Evolutionary conservation across 768 basidiomycete species (phyloP).

Genomic region (Tulasnella sp.): DNA sequence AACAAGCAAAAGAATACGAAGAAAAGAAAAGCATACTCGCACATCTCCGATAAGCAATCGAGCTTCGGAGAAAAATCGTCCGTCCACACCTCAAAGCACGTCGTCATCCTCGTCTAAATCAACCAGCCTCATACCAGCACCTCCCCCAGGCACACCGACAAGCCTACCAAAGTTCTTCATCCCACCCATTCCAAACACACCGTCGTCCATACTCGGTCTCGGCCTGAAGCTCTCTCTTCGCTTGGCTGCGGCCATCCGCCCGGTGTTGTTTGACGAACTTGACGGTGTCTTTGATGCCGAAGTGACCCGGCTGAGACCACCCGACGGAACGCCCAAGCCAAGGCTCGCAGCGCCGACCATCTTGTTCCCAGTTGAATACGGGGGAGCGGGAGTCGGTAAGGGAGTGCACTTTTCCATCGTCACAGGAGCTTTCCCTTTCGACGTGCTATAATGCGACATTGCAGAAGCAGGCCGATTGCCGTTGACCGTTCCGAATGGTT

Average conservation of each 20-base stretch:
- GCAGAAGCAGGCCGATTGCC: conserved; percentile 6
- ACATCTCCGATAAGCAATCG: background rate
- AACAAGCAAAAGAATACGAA: background rate
- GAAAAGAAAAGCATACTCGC: background rate
- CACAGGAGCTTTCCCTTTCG: background rate
- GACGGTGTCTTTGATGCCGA: conserved; percentile 6
- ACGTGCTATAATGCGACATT: background rate
- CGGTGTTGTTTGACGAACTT: background rate
- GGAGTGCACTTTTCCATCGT: conserved; percentile 7
- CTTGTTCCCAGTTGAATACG: background rate
- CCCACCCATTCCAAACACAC: conserved; percentile 15
- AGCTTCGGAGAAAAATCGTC: background rate
- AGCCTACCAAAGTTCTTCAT: conserved; percentile 14
- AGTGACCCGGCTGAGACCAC: background rate
- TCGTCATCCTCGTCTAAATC: background rate
- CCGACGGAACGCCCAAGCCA: conserved; percentile 5
- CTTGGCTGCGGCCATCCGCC: conserved; percentile 18
- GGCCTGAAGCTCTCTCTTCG: conserved; percentile 78
- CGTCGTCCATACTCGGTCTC: conserved; percentile 58
- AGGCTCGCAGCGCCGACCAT: background rate
- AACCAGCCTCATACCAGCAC: background rate
- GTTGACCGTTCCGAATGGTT: conserved; percentile 8
- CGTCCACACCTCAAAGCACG: background rate
- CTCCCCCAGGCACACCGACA: background rate
- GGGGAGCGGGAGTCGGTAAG: background rate